Percentiles rank a stretch among this genome's conserved stretches.
Evolutionary conservation across 352 stramenopile genomes (phyloP).

Genomic region (Phytophthora brassicae): DNA sequence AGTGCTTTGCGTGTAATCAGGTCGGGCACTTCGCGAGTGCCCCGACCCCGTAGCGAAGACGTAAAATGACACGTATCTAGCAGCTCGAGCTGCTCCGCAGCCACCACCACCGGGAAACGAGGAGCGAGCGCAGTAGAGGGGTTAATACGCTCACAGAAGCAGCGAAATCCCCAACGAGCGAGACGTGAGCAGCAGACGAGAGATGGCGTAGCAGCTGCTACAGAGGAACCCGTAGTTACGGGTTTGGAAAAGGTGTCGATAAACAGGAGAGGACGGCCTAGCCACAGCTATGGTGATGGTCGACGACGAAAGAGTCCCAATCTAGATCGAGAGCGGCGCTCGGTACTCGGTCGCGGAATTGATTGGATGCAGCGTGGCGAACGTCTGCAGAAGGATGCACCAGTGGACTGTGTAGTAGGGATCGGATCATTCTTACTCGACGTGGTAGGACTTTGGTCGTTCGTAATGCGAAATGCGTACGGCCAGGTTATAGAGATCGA

Average conservation of each 20-base stretch:
- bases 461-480: neutral
- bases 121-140: neutral
- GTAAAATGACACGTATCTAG: neutral
- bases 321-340: too few species aligned
- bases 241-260: too few species aligned
- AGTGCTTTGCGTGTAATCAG: neutral
- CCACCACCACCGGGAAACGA: neutral
- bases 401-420: neutral
- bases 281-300: too few species aligned
- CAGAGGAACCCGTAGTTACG: neutral
- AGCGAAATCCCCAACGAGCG: neutral
- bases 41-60: neutral
- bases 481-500: neutral
- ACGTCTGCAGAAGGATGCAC: neutral
- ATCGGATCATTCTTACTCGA: neutral
- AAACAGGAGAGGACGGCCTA: too few species aligned
- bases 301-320: neutral
- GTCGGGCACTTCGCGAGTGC: neutral
- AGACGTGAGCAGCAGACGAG: too few species aligned
- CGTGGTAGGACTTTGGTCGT: constrained; percentile 1
- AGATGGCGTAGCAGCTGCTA: neutral
- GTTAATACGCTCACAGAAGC: too few species aligned
- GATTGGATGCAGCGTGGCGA: neutral
- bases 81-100: too few species aligned
- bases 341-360: neutral